Evolutionary conservation across 305 asterid species (phyloP).

Genomic region (Andrographis paniculata): DNA sequence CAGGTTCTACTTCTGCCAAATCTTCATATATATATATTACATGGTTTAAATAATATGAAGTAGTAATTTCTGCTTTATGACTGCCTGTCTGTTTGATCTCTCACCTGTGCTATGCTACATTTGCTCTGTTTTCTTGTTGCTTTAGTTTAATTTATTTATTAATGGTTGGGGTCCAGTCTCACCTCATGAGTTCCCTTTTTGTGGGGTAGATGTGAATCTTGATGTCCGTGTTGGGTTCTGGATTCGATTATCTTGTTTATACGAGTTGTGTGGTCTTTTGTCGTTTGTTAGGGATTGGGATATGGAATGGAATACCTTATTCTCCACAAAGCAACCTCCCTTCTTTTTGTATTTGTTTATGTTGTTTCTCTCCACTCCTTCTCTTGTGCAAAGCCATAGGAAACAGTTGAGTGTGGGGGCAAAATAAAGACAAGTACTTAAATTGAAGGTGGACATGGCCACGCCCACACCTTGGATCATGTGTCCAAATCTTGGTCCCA

Average conservation of each 20-base stretch:
- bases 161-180: constrained; percentile 25
- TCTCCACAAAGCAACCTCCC: too few species aligned
- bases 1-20: constrained; percentile 56
- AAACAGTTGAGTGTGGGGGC: constrained; percentile 14
- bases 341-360: too few species aligned
- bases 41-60: too few species aligned
- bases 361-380: neutral
- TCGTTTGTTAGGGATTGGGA: constrained; percentile 12
- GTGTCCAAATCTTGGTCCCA: constrained; percentile 81
- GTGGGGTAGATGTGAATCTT: constrained; percentile 24
- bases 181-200: constrained; percentile 9
- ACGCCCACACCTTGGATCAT: constrained; percentile 79
- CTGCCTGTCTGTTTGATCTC: too few species aligned
- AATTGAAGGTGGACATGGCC: constrained; percentile 44
- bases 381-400: neutral
- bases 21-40: constrained; percentile 4
- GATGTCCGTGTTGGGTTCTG: constrained; percentile 14
- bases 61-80: too few species aligned
- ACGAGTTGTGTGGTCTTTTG: constrained; percentile 13
- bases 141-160: too few species aligned
- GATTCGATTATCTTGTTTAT: constrained; percentile 9
- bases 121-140: constrained; percentile 18
- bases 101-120: constrained; percentile 11
- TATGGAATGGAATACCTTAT: too few species aligned
- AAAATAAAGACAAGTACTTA: constrained; percentile 28